These are phyloP conservation scores for Sarocladium kiliense DNA, from an alignment of 2,329 filamentous ascomycete genomes.

Conservation along the genomic window DNA sequence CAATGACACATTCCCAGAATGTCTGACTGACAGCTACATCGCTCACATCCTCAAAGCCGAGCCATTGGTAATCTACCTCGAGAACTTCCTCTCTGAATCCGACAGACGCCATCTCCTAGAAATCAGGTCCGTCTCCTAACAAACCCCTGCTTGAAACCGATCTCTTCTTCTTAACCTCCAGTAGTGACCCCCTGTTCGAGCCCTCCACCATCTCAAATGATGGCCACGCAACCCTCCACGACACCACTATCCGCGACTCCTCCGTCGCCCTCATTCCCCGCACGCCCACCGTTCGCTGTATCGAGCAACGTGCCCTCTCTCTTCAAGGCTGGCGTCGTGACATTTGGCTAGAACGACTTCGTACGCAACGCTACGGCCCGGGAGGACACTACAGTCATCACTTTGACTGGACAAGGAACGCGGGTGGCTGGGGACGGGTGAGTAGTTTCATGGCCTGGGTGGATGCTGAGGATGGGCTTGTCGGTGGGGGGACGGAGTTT, in stretches of 20 bases:
- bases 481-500: constrained; percentile 47
- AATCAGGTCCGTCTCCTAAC: constrained; percentile 35
- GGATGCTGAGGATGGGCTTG: constrained; percentile 27
- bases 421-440: constrained; percentile 40
- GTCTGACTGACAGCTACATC: constrained; percentile 35
- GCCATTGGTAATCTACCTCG: constrained; percentile 49
- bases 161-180: constrained; percentile 6
- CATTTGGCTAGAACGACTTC: constrained; percentile 46
- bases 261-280: constrained; percentile 47
- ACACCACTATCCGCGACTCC: constrained; percentile 44
- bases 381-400: constrained; percentile 48
- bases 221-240: constrained; percentile 34
- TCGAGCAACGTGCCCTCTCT: constrained; percentile 40
- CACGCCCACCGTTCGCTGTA: constrained; percentile 35
- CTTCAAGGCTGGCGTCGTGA: constrained; percentile 51
- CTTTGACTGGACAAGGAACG: constrained; percentile 45
- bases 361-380: constrained; percentile 43
- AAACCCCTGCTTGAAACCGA: not conserved
- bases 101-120: constrained; percentile 44
- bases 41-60: constrained; percentile 43
- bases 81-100: constrained; percentile 40
- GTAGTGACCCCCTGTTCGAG: constrained; percentile 41
- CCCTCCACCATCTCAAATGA: constrained; percentile 46
- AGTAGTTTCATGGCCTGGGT: constrained; percentile 53
- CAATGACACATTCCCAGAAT: constrained; percentile 30